Evolutionary conservation across 2,329 filamentous ascomycete species (phyloP).

Genomic region (Calonectria fujianensis): DNA sequence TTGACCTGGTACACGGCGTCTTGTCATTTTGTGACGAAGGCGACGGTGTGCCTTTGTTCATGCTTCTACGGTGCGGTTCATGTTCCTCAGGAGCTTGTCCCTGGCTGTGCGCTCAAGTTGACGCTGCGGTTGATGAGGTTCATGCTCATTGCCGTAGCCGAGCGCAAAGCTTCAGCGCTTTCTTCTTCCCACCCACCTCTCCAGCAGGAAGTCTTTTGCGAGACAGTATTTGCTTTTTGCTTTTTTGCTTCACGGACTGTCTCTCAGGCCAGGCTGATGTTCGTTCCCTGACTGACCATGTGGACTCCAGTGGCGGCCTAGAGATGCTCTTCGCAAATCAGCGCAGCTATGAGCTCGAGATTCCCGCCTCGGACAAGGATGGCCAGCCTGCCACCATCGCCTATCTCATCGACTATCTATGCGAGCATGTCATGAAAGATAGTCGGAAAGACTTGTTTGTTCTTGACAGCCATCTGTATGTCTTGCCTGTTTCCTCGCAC

Average conservation of each 20-base stretch:
- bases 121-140: slow-evolving; percentile 30
- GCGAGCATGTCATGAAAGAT: slow-evolving; percentile 89
- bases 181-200: slow-evolving; percentile 24
- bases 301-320: slow-evolving; percentile 82
- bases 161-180: slow-evolving; percentile 20
- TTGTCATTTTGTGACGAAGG: slow-evolving; percentile 18
- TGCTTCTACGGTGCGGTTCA: slow-evolving; percentile 11
- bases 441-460: slow-evolving; percentile 91
- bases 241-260: slow-evolving; percentile 8
- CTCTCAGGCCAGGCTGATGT: slow-evolving; percentile 23
- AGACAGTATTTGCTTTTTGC: slow-evolving; percentile 35
- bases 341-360: slow-evolving; percentile 80
- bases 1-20: slow-evolving; percentile 14
- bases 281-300: slow-evolving; percentile 47
- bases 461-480: slow-evolving; percentile 90
- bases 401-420: slow-evolving; percentile 86
- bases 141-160: slow-evolving; percentile 7
- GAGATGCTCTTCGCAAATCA: slow-evolving; percentile 95
- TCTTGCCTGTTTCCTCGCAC: slow-evolving; percentile 52
- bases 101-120: slow-evolving; percentile 24
- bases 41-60: slow-evolving; percentile 8
- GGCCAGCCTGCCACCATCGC: slow-evolving; percentile 81
- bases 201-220: slow-evolving; percentile 1
- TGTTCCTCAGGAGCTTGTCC: slow-evolving; percentile 34
- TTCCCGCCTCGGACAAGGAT: slow-evolving; percentile 78